These are phyloP conservation scores for Fusarium sp. DNA, from an alignment of 2,329 filamentous ascomycete species.

Conservation along the genomic window DNA sequence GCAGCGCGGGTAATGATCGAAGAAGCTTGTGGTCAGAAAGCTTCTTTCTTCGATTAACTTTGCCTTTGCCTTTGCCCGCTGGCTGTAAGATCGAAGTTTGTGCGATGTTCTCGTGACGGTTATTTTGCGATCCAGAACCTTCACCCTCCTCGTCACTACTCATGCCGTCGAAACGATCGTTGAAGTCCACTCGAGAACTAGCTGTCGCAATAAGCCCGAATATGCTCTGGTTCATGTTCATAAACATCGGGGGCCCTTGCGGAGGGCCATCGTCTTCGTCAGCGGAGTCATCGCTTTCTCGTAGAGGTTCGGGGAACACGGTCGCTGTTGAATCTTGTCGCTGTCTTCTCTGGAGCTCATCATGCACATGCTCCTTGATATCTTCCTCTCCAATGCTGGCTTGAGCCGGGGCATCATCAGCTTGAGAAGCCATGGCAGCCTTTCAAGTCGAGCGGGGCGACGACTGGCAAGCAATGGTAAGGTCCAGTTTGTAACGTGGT, in stretches of 20 bases:
- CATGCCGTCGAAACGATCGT: constrained; percentile 80
- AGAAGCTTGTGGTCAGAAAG: constrained; percentile 75
- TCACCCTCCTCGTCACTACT: constrained; percentile 87
- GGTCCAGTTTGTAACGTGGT: not conserved
- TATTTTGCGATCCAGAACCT: constrained; percentile 58
- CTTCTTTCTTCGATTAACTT: constrained; percentile 65
- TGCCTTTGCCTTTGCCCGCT: constrained; percentile 50
- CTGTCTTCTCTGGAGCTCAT: constrained; percentile 61
- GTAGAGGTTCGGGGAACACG: constrained; percentile 65
- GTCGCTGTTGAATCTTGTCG: constrained; percentile 55
- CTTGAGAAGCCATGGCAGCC: constrained; percentile 39
- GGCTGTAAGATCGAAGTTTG: constrained; percentile 58
- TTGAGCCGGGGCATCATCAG: constrained; percentile 36
- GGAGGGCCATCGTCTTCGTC: constrained; percentile 62
- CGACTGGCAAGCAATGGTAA: constrained; percentile 2
- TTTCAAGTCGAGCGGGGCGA: constrained; percentile 26
- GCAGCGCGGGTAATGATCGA: constrained; percentile 73
- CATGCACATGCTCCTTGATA: constrained; percentile 55
- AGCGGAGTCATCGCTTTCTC: constrained; percentile 62
- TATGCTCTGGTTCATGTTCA: constrained; percentile 93
- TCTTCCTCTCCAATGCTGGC: constrained; percentile 52
- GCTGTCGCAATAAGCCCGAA: constrained; percentile 93
- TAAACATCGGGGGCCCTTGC: constrained; percentile 63
- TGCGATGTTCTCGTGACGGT: constrained; percentile 56
- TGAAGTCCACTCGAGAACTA: constrained; percentile 84